Evolutionary conservation across 768 basidiomycete species (phyloP).

Genomic region (Polyporus arcularius): DNA sequence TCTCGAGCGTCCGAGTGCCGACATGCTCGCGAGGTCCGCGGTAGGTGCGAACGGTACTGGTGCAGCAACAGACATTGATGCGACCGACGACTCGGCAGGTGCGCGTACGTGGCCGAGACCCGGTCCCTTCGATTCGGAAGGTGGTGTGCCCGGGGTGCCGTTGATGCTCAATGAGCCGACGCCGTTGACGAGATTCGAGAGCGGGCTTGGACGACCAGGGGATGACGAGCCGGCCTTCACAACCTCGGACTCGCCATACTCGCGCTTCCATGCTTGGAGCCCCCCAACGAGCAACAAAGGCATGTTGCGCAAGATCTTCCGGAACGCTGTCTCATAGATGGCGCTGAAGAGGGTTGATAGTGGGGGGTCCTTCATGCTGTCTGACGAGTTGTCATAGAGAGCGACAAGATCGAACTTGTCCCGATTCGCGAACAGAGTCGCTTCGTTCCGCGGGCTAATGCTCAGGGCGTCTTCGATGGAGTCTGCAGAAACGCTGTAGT

Average conservation of each 20-base stretch:
- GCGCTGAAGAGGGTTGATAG: slow-evolving; percentile 62
- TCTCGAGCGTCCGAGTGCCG: slow-evolving; percentile 10
- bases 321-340: slow-evolving; percentile 74
- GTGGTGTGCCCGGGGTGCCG: slow-evolving; percentile 9
- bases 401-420: slow-evolving; percentile 88
- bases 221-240: slow-evolving; percentile 21
- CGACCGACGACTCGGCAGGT: slow-evolving; percentile 17
- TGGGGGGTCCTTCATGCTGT: slow-evolving; percentile 49
- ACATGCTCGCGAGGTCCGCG: slow-evolving; percentile 6
- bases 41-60: slow-evolving; percentile 5
- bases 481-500: slow-evolving; percentile 59
- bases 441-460: slow-evolving; percentile 70
- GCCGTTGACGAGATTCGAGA: slow-evolving; percentile 13
- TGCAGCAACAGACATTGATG: background rate
- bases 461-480: slow-evolving; percentile 75
- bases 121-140: slow-evolving; percentile 9
- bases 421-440: slow-evolving; percentile 76
- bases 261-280: slow-evolving; percentile 74
- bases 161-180: slow-evolving; percentile 6
- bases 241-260: slow-evolving; percentile 48
- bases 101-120: slow-evolving; percentile 17
- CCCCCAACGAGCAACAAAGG: slow-evolving; percentile 89
- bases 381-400: slow-evolving; percentile 74
- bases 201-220: slow-evolving; percentile 4
- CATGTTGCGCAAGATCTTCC: slow-evolving; percentile 67